Evolutionary conservation across 139 green algal genomes (phyloP), one percentile per base, ranked within the genome.

Genomic region (Ulvella scutata): DNA sequence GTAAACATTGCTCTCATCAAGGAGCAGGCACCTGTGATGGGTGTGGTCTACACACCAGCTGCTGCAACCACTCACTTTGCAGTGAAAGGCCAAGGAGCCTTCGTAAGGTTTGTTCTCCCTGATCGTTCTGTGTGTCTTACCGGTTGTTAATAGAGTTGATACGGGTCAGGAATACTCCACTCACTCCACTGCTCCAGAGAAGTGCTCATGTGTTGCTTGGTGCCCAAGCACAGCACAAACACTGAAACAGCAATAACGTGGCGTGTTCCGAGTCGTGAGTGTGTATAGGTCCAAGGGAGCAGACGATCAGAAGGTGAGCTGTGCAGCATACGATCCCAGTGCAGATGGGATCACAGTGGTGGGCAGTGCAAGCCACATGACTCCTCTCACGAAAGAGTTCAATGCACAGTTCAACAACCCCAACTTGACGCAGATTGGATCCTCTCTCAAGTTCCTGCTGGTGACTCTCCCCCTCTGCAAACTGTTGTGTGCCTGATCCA

Each of bases 1-100:
- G 88, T 96, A 34, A 96, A 94, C 83, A 94, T 96, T 73, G 91
- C 87, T 2, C 85, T 96, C 34, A 40, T 93, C 35, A 73, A 28
- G 7, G 72, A 4, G 3, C 62, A 72, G 33, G 74, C 62, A 4
- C 87, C 90, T 0, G 79, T 96, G n/a, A 37, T 96, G 74, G 90
- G 91, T 4, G 89, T 96, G 35, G 90, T 96, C 60, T 86, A 94
- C 28, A 86, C 90, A 35, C 91, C 91, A 3, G 81, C 80, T 3
- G 73, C 72, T 10, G 79, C 79, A 28, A 87, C 82, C 61, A 26
- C 75, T 34, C 72, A 83, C 77, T 89, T 82, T 79, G 91, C 91
- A 3, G 86, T 87, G 13, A 75, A 88, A 67, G 87, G 85, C 35
- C 82, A 91, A 72, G 91, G 91, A 6, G 86, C 91, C 0, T 96